Evolutionary conservation across 2,329 filamentous ascomycete genomes (phyloP).

Genomic region (Fusarium hostae): DNA sequence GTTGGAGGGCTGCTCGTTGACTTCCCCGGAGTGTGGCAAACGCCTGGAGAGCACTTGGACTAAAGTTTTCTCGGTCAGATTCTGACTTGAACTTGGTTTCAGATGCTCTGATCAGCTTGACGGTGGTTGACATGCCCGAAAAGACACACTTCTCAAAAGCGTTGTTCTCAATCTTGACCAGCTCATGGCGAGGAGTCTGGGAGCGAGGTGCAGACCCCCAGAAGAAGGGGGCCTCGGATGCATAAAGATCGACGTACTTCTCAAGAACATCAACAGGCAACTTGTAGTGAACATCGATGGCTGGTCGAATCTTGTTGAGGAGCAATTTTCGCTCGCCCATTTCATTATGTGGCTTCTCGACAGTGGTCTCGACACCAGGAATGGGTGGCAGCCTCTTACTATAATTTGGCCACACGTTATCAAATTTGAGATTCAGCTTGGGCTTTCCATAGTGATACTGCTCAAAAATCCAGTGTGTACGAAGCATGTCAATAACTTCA

Average conservation of each 20-base stretch:
- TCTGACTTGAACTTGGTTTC: constrained; percentile 16
- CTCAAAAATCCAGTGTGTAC: constrained; percentile 50
- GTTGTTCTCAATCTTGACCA: constrained; percentile 50
- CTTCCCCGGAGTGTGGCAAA: constrained; percentile 55
- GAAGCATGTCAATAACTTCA: constrained; percentile 49
- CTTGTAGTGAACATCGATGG: constrained; percentile 44
- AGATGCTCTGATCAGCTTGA: constrained; percentile 2
- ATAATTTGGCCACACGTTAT: constrained; percentile 21
- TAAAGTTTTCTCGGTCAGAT: neutral
- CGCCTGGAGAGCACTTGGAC: constrained; percentile 15
- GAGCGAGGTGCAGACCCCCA: constrained; percentile 3
- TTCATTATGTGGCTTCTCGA: constrained; percentile 3
- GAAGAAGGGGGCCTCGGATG: constrained; percentile 14
- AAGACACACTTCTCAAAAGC: constrained; percentile 50
- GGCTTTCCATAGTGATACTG: constrained; percentile 48
- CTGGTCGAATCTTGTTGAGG: constrained; percentile 11
- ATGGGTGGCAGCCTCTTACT: constrained; percentile 47
- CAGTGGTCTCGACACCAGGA: constrained; percentile 8
- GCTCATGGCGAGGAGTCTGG: constrained; percentile 43
- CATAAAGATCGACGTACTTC: constrained; percentile 25
- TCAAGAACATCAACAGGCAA: constrained; percentile 24
- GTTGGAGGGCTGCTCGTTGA: constrained; percentile 59
- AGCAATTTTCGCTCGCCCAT: constrained; percentile 31
- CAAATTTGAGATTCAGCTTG: constrained; percentile 44
- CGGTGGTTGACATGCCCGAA: constrained; percentile 37